Conservation (phyloP, 1,139 yeast species). For the Scheffersomyces lignicola region DNA sequence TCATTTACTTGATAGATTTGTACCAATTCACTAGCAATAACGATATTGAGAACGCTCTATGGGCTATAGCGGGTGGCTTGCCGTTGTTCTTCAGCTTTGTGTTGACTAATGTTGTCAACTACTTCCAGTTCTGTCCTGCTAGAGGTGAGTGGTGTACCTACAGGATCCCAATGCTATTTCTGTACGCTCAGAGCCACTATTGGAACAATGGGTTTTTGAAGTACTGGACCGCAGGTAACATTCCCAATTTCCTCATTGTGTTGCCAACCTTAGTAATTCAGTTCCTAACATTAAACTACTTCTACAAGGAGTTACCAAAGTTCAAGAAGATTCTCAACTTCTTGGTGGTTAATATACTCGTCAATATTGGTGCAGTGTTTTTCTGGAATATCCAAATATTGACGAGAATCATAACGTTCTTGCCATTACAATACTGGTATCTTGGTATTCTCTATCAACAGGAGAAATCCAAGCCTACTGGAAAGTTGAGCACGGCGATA, state of each 20-base stretch:
- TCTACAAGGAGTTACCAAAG: slow-evolving; percentile 34
- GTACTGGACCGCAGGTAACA: slow-evolving; percentile 79
- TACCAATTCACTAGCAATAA: slow-evolving; percentile 22
- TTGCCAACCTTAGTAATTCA: slow-evolving; percentile 58
- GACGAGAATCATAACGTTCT: slow-evolving; percentile 72
- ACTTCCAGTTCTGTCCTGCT: slow-evolving; percentile 61
- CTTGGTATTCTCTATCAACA: slow-evolving; percentile 34
- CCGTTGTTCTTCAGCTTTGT: slow-evolving; percentile 49
- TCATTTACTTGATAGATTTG: slow-evolving; percentile 62
- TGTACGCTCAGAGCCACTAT: slow-evolving; percentile 75
- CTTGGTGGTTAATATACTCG: slow-evolving; percentile 36
- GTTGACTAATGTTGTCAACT: slow-evolving; percentile 53
- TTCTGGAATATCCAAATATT: slow-evolving; percentile 86
- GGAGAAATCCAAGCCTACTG: slow-evolving; percentile 16
- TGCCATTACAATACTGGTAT: slow-evolving; percentile 78
- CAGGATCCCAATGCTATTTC: slow-evolving; percentile 59
- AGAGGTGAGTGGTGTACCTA: slow-evolving; percentile 76
- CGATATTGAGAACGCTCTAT: slow-evolving; percentile 16
- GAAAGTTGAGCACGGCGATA: slow-evolving; percentile 16
- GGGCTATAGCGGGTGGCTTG: slow-evolving; percentile 54
- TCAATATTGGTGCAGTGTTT: slow-evolving; percentile 53
- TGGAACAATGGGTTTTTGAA: slow-evolving; percentile 82
- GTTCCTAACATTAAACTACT: slow-evolving; percentile 29
- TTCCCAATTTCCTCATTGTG: slow-evolving; percentile 84
- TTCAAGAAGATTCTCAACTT: slow-evolving; percentile 30